These are phyloP conservation scores for Euphorbia corollata DNA, from an alignment of 441 rosid species.

Conservation along the genomic window DNA sequence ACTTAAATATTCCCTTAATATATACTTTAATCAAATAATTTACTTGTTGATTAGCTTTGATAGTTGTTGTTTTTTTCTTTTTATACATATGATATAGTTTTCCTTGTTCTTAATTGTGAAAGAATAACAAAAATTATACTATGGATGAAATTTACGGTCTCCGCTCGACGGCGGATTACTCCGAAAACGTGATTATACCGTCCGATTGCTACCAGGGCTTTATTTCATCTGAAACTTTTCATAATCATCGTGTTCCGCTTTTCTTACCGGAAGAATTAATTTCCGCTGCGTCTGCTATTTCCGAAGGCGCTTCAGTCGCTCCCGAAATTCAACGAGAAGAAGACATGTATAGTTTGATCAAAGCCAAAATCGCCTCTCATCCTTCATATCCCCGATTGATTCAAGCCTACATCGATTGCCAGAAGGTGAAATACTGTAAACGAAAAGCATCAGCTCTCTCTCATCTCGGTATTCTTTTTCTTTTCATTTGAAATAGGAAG, in stretches of 20 bases:
- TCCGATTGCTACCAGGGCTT: conserved; percentile 42
- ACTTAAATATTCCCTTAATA: neutral
- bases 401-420: conserved; percentile 82
- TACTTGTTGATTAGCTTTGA: neutral
- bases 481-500: neutral
- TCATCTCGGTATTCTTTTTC: neutral
- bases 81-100: no score
- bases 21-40: neutral
- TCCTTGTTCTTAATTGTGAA: neutral
- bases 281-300: conserved; percentile 46
- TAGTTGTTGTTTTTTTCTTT: neutral
- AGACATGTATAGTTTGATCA: conserved; percentile 39
- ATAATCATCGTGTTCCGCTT: conserved; percentile 34
- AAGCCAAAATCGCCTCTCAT: conserved; percentile 71
- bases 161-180: conserved; percentile 45
- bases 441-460: neutral
- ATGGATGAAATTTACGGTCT: conserved; percentile 81
- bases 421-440: conserved; percentile 47
- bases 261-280: conserved; percentile 60
- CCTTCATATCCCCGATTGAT: conserved; percentile 81
- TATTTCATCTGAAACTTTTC: conserved; percentile 31
- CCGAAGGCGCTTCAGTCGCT: conserved; percentile 49
- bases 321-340: conserved; percentile 42
- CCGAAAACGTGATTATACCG: conserved; percentile 52
- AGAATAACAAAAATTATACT: neutral